These are phyloP conservation scores for Lunasporangiospora selenospora DNA, from an alignment of 192 early-diverging fungal species.

Conservation along the genomic window DNA sequence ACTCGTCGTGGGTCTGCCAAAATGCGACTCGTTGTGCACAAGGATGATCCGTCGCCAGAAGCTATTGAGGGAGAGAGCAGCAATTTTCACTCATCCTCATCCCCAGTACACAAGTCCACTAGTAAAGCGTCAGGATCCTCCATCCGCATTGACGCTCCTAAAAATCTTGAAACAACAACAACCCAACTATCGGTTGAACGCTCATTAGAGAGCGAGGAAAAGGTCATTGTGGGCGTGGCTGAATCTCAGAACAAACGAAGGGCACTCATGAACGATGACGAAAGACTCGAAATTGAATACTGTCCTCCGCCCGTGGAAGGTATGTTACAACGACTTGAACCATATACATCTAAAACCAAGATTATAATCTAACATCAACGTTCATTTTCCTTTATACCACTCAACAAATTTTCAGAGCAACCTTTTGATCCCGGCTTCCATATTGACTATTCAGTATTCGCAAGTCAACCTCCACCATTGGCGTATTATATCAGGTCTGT, in stretches of 20 bases:
- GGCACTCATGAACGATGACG: conserved; percentile 28
- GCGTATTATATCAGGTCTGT: conserved; percentile 15
- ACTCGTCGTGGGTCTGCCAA: conserved; percentile 40
- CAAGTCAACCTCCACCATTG: conserved; percentile 10
- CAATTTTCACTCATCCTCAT: too few species aligned
- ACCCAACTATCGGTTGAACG: conserved; percentile 33
- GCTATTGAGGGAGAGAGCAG: too few species aligned
- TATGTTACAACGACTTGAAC: not conserved
- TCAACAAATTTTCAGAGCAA: conserved; percentile 23
- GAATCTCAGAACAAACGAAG: conserved; percentile 26
- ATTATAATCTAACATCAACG: too few species aligned
- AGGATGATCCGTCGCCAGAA: conserved; percentile 27
- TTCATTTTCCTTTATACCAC: not conserved
- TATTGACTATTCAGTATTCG: conserved; percentile 11
- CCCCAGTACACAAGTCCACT: too few species aligned
- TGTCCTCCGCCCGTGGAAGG: conserved; percentile 29
- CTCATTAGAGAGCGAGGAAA: conserved; percentile 24
- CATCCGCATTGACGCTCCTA: too few species aligned
- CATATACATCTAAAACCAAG: too few species aligned
- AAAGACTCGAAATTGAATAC: conserved; percentile 33
- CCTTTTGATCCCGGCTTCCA: conserved; percentile 33
- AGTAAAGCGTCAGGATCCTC: too few species aligned
- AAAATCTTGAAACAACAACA: conserved; percentile 27
- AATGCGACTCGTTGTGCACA: conserved; percentile 24
- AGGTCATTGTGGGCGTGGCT: conserved; percentile 29